phyloP scores from a whole-genome alignment of 1,139 yeast genomes.

The Pichia terricola region DNA sequence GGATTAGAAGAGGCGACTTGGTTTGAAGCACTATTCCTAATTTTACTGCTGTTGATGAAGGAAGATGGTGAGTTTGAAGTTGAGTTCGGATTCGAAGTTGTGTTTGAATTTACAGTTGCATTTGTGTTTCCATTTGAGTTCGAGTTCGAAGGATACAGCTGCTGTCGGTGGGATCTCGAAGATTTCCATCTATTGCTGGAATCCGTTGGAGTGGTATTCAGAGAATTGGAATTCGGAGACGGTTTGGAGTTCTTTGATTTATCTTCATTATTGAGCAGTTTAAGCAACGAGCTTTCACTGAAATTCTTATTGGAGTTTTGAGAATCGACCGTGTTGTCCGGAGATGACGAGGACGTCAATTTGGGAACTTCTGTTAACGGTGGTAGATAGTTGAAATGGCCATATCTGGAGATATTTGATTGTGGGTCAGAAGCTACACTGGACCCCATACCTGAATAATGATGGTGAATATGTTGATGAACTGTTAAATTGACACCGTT shows the following conservation, averaged over 20 bases:
- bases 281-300: constrained; percentile 35
- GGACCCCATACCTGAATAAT: constrained; percentile 37
- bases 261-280: constrained; percentile 29
- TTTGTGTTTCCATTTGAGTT: background rate
- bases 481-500: constrained; percentile 56
- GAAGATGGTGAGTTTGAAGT: constrained; percentile 3
- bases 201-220: background rate
- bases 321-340: constrained; percentile 23
- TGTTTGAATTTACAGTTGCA: background rate
- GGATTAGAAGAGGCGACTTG: background rate
- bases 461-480: constrained; percentile 80
- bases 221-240: background rate
- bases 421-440: constrained; percentile 39
- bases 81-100: background rate
- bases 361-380: constrained; percentile 66
- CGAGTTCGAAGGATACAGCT: background rate
- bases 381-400: constrained; percentile 66
- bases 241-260: background rate
- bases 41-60: background rate
- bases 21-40: background rate
- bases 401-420: constrained; percentile 46
- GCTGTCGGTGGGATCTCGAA: background rate
- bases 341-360: constrained; percentile 46
- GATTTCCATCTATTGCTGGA: background rate
- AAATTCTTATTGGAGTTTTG: constrained; percentile 18